Percentiles rank a stretch among this genome's conserved stretches.
Evolutionary conservation across 2,329 filamentous ascomycete genomes (phyloP).

Genomic region (Cytospora mali): DNA sequence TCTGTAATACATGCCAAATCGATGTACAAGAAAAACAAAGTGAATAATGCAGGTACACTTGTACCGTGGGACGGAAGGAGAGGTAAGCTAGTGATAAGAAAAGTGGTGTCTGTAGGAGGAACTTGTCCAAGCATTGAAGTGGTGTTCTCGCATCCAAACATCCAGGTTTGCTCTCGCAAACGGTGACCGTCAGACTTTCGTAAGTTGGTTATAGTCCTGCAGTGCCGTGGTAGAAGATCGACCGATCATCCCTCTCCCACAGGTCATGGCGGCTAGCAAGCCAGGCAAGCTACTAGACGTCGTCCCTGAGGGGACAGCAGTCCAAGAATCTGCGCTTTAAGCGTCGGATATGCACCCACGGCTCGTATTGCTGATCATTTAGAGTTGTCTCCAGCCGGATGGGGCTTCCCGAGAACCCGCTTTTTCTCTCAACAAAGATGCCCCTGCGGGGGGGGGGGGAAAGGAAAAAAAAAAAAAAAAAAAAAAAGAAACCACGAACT

Average conservation of each 20-base stretch:
- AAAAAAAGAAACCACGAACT: neutral
- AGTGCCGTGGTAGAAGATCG: neutral
- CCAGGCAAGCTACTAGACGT: no score
- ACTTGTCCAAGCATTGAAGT: neutral
- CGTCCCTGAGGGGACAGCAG: neutral
- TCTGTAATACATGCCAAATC: neutral
- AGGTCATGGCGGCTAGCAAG: neutral
- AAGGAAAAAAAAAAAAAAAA: no score
- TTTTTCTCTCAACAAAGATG: neutral
- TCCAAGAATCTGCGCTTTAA: neutral
- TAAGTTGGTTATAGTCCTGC: neutral
- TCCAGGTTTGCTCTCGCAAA: neutral
- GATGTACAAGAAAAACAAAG: neutral
- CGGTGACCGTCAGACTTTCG: neutral
- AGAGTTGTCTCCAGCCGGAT: neutral
- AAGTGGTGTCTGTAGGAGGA: neutral
- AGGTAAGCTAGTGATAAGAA: neutral
- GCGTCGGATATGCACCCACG: slow-evolving; percentile 1
- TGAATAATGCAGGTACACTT: neutral
- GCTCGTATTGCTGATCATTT: neutral
- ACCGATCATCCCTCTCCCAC: neutral
- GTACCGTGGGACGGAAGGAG: neutral
- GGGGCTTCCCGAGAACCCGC: neutral
- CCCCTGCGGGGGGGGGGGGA: no score
- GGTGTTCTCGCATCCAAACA: neutral